Evolutionary conservation across 1,284 basidiomycete species (phyloP).

Genomic region (Anthracocystis panici-leucophaei): DNA sequence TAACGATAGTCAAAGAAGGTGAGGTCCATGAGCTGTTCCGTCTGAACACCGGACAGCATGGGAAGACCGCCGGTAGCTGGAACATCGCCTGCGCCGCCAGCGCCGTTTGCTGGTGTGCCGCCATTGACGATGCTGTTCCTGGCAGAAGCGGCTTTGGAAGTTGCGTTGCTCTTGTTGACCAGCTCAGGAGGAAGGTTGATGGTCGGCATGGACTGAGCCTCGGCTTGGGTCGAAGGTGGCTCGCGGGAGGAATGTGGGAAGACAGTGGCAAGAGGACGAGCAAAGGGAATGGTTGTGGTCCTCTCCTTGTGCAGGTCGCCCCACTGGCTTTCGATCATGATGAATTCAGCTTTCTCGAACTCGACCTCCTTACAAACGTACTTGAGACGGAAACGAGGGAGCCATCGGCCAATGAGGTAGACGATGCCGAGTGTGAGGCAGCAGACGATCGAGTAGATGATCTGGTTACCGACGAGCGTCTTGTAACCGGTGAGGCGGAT

Average conservation of each 20-base stretch:
- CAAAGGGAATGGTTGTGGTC: conserved; percentile 61
- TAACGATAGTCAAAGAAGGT: conserved; percentile 78
- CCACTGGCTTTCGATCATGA: conserved; percentile 81
- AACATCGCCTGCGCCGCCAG: conserved; percentile 6
- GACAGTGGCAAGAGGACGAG: conserved; percentile 63
- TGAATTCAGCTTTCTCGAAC: conserved; percentile 79
- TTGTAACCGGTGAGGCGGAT: conserved; percentile 92
- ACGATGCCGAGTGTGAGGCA: conserved; percentile 81
- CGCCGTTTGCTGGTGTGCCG: conserved; percentile 10
- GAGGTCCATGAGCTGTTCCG: conserved; percentile 68
- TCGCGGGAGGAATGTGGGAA: conserved; percentile 66
- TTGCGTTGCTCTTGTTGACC: conserved; percentile 36
- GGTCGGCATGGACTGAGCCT: conserved; percentile 52
- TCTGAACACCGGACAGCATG: conserved; percentile 59
- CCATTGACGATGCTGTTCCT: conserved; percentile 55
- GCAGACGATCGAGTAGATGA: conserved; percentile 81
- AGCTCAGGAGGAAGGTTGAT: conserved; percentile 41
- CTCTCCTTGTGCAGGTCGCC: conserved; percentile 64
- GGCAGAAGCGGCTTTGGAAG: conserved; percentile 44
- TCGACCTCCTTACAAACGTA: conserved; percentile 86
- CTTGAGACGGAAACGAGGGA: conserved; percentile 87
- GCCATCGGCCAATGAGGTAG: conserved; percentile 89
- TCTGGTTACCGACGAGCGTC: conserved; percentile 76
- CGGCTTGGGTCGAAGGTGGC: conserved; percentile 64
- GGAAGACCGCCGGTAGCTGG: conserved; percentile 18